These are phyloP conservation scores for Croton setiger DNA, from an alignment of 441 rosid species.

Conservation along the genomic window DNA sequence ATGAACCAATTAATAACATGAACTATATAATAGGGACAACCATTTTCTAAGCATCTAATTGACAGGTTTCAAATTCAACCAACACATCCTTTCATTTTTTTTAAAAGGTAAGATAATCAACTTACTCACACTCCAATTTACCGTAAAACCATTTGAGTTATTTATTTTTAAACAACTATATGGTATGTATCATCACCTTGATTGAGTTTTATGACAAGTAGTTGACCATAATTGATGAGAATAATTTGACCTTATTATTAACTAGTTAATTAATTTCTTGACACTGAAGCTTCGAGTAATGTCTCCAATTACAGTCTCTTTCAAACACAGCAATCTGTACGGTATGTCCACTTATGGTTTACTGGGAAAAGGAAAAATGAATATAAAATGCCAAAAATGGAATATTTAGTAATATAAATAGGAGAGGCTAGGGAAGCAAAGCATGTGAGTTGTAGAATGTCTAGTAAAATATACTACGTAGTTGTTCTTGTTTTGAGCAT, in stretches of 20 bases:
- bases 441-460: background rate
- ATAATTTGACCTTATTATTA: background rate
- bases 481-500: conserved; percentile 19
- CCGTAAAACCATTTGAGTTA: too few species aligned
- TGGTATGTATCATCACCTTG: too few species aligned
- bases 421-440: conserved; percentile 12
- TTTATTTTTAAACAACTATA: too few species aligned
- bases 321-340: background rate
- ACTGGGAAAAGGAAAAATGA: background rate
- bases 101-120: too few species aligned
- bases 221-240: background rate
- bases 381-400: background rate
- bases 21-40: too few species aligned
- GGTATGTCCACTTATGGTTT: background rate
- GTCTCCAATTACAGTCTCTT: background rate
- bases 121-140: too few species aligned
- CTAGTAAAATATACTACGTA: conserved; percentile 11
- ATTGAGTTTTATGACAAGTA: background rate
- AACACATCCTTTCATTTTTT: too few species aligned
- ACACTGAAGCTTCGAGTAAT: background rate
- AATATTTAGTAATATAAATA: conserved; percentile 21
- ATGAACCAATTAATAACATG: too few species aligned
- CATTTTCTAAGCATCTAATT: too few species aligned
- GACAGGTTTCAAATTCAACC: too few species aligned
- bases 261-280: conserved; percentile 3